Percentiles rank a stretch among this genome's conserved stretches.
phyloP scores from a whole-genome alignment of 257 asterid species.

The Ligustrum vulgare region DNA sequence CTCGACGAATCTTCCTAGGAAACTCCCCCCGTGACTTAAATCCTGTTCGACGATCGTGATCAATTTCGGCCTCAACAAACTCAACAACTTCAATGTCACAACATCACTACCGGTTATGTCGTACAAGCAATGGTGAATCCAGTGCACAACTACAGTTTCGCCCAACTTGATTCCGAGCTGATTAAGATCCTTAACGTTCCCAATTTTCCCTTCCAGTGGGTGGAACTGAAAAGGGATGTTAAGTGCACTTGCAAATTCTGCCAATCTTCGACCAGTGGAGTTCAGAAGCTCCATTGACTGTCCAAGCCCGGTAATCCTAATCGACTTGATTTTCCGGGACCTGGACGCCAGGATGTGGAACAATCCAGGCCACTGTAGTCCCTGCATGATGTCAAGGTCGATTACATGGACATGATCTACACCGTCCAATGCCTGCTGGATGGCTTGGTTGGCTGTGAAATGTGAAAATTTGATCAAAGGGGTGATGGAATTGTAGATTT shows the following conservation, averaged over 20 bases:
- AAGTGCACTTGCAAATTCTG: slow-evolving; percentile 71
- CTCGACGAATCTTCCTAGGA: slow-evolving; percentile 77
- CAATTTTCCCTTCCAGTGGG: slow-evolving; percentile 69
- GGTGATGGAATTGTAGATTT: slow-evolving; percentile 70
- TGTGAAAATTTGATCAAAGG: slow-evolving; percentile 88
- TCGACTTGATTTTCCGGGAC: slow-evolving; percentile 48
- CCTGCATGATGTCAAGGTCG: slow-evolving; percentile 81
- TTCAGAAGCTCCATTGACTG: slow-evolving; percentile 58
- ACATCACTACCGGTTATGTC: slow-evolving; percentile 73
- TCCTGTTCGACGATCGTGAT: slow-evolving; percentile 84
- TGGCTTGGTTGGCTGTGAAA: slow-evolving; percentile 94
- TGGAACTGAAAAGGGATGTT: slow-evolving; percentile 72
- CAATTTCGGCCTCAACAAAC: slow-evolving; percentile 58
- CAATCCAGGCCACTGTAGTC: slow-evolving; percentile 96
- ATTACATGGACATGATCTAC: slow-evolving; percentile 85
- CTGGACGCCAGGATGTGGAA: slow-evolving; percentile 82
- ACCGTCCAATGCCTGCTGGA: slow-evolving; percentile 29
- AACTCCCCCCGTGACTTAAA: slow-evolving; percentile 57
- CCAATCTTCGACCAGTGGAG: slow-evolving; percentile 71
- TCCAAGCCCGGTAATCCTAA: slow-evolving; percentile 76
- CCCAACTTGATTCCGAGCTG: slow-evolving; percentile 50
- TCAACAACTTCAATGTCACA: slow-evolving; percentile 45
- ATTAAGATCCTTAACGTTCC: slow-evolving; percentile 43
- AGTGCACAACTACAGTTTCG: slow-evolving; percentile 57
- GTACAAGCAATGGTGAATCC: slow-evolving; percentile 69